Evolutionary conservation across 2,329 filamentous ascomycete species (phyloP), one percentile per base, ranked within the genome.

Genomic region (Harringtonia lauricola): DNA sequence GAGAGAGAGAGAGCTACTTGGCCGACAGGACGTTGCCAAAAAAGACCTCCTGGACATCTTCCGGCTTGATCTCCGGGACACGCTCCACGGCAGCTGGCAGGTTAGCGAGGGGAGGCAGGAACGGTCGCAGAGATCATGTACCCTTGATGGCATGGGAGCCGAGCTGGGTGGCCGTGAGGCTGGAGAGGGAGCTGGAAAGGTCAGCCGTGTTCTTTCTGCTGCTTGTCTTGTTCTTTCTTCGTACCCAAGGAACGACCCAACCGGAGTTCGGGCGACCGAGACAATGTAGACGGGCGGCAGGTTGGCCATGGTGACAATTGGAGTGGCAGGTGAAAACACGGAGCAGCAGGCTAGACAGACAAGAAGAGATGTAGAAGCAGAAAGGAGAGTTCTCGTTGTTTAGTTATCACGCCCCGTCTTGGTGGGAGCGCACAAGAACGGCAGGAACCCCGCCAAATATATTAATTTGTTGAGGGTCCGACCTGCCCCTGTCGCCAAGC

Each of bases 11-110:
- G 17, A 59, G 73, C 56, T 75, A 95, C 89, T 90, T 89, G 63
- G 90, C 92, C 47, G 89, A 94, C 57, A 98, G 77, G 54, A 98
- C 92, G 72, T 98, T 98, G 65, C 92, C 92, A 61, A 95, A 94
- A 73, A 92, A 94, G 60, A 98, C 87, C 65, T 98, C 92, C 62
- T 98, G 81, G 46, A 98, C 86, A 62, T 94, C 79, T 57, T 88
- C 79, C 44, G 87, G 75, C 69, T 94, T 89, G 68, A 98, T 79
- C 58, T 83, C 76, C 44, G 92, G 81, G 38, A 84, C 86, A 58
- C 87, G 83, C 67, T 88, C 83, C 53, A 98, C 77, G 49, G 90
- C 90, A 57, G 73, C 78, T 82, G 45, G 22, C 14, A 30, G 46
- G 39, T 48, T 26, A 45, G 36, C 19, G 42, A 9, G 8, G 18